Conservation (phyloP, 2,329 filamentous ascomycete genomes). For the Pseudofabraea citricarpa region DNA sequence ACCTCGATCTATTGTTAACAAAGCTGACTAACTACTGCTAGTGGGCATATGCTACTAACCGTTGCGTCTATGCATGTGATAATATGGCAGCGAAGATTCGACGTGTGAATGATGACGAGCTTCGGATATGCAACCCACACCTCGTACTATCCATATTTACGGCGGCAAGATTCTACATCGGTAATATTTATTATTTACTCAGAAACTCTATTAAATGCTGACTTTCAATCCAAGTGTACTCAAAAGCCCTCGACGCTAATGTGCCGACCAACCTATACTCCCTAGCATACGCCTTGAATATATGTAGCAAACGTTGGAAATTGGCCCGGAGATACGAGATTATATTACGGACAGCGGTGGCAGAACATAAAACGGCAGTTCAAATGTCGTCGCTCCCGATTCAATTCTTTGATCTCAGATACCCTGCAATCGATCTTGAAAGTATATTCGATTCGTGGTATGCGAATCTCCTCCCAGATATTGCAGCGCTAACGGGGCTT, state of each 20-base stretch:
- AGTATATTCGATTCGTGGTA: too few relatives aligned
- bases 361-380: conserved; percentile 8
- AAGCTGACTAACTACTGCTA: too few relatives aligned
- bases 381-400: conserved; percentile 6
- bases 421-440: conserved; percentile 13
- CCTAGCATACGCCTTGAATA: conserved; percentile 12
- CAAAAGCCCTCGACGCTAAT: conserved; percentile 12
- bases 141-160: conserved; percentile 15
- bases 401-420: conserved; percentile 13
- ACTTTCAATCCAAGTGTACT: conserved; percentile 5
- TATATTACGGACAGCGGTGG: conserved; percentile 9
- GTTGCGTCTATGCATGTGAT: conserved; percentile 12
- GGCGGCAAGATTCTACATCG: conserved; percentile 12
- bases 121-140: conserved; percentile 11
- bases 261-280: conserved; percentile 11
- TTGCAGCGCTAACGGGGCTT: too few relatives aligned
- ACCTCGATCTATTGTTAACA: too few relatives aligned
- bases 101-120: conserved; percentile 8
- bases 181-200: conserved; percentile 3
- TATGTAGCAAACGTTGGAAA: conserved; percentile 14
- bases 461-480: too few relatives aligned
- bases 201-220: neutral
- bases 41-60: conserved; percentile 14
- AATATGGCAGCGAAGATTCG: conserved; percentile 11
- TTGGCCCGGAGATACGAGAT: conserved; percentile 12